Percentiles rank a stretch among this genome's conserved stretches.
These are phyloP conservation scores for Starmerella riodocensis DNA, from an alignment of 805 yeast genomes.

Conservation along the genomic window DNA sequence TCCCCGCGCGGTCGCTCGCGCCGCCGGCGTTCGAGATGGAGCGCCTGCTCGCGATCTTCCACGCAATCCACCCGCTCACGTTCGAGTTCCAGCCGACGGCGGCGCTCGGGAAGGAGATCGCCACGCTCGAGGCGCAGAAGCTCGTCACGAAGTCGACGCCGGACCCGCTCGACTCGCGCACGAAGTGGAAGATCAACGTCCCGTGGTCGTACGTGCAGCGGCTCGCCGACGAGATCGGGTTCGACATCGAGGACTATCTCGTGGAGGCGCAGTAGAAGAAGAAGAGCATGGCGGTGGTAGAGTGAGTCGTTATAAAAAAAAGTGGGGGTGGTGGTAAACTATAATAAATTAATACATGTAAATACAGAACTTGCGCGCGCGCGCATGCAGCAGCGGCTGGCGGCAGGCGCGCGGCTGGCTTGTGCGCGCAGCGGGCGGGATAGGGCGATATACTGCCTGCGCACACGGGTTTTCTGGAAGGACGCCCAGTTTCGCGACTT, in stretches of 20 bases:
- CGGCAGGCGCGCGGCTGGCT: no score
- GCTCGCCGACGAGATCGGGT: slow-evolving; percentile 49
- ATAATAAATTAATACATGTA: neutral
- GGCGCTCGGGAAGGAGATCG: slow-evolving; percentile 37
- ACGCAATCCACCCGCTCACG: slow-evolving; percentile 45
- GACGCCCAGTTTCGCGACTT: no score
- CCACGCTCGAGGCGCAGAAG: slow-evolving; percentile 46
- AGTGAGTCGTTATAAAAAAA: neutral
- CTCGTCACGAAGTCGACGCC: slow-evolving; percentile 32
- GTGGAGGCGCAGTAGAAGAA: slow-evolving; percentile 24
- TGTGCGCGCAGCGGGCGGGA: no score
- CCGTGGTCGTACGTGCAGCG: slow-evolving; percentile 50
- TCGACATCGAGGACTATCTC: slow-evolving; percentile 54
- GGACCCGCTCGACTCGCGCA: slow-evolving; percentile 51
- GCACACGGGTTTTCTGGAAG: no score
- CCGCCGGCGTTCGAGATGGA: slow-evolving; percentile 68
- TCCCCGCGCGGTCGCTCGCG: slow-evolving; percentile 51
- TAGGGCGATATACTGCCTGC: no score
- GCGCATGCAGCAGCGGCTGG: no score
- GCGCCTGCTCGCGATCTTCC: slow-evolving; percentile 63
- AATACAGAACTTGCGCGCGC: no score
- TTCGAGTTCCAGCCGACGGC: slow-evolving; percentile 29
- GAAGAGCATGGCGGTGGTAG: neutral
- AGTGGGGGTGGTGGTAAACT: neutral
- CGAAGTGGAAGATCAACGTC: slow-evolving; percentile 68